Evolutionary conservation across 108 stramenopile genomes (phyloP).

Genomic region (Chaetoceros muelleri): DNA sequence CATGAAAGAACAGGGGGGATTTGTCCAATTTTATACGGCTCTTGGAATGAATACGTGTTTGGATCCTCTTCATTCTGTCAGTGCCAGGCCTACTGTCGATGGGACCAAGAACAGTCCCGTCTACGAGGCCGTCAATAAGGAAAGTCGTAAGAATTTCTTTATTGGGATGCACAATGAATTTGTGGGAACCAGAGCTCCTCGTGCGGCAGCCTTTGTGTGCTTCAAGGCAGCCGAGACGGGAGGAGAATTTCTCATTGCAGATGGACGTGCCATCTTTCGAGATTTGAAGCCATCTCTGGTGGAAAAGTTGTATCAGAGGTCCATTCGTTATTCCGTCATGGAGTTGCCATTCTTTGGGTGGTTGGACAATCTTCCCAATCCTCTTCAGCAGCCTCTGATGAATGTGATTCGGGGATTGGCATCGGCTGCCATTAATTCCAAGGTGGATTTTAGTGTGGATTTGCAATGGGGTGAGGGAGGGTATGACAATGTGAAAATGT

Average conservation of each 20-base stretch:
- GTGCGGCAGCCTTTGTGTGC: constrained; percentile 84
- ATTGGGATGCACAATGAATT: constrained; percentile 93
- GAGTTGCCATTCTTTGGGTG: constrained; percentile 87
- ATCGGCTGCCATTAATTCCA: constrained; percentile 74
- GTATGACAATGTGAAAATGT: constrained; percentile 75
- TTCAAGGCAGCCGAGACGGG: constrained; percentile 85
- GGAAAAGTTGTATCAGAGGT: constrained; percentile 60
- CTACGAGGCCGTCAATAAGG: constrained; percentile 89
- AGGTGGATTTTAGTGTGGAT: constrained; percentile 84
- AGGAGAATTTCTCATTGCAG: constrained; percentile 84
- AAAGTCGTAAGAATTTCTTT: constrained; percentile 84
- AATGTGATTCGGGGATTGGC: constrained; percentile 49
- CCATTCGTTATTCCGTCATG: constrained; percentile 82
- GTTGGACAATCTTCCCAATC: constrained; percentile 60
- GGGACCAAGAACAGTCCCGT: constrained; percentile 69
- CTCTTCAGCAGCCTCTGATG: constrained; percentile 49
- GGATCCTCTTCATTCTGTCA: constrained; percentile 79
- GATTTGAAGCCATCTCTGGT: constrained; percentile 60
- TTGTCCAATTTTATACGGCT: constrained; percentile 63
- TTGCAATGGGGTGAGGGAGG: constrained; percentile 72
- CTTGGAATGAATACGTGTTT: constrained; percentile 76
- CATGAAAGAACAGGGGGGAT: constrained; percentile 77
- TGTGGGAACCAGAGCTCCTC: constrained; percentile 80
- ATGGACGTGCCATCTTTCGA: constrained; percentile 71
- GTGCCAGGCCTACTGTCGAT: constrained; percentile 78